Base-by-base conservation (phyloP, 306 rosid species). In the Abrus pulchellus region DNA sequence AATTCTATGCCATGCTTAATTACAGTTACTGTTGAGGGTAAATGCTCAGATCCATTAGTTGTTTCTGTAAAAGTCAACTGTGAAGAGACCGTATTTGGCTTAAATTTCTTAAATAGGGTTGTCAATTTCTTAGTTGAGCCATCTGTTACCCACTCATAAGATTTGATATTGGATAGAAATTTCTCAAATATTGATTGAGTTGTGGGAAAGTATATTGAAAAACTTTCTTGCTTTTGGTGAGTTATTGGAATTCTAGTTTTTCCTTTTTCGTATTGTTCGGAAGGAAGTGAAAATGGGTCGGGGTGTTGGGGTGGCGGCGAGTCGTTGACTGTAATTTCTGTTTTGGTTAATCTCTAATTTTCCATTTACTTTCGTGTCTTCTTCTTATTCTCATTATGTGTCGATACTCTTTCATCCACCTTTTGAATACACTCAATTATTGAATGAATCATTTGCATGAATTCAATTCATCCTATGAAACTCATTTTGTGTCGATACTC, bases 1-100 rank as follows among this genome's bases (percentile, higher is more conserved):
- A 89, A 88, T 81, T 89, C 97, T 36, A 76, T 67, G 41, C 97
- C 94, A 2, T 93, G 98, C 89, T 89, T 92, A 77, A 86, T 96
- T 74, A 88, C 97, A 50, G 63, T 88, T 54, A 93, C 89, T 3
- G 88, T 92, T 32, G 87, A 92, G 82, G 99, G 99, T 79, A 96
- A 90, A 87, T 96, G 98, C 83, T 83, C 82, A 3, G 97, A 92
- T n/a, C 92, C 97, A 43, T 88, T 96, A 82, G 70, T 60, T 67
- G 72, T 89, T 75, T 85, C 90, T 27, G 82, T 92, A 62, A 96
- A 92, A 79, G 92, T 93, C 83, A 96, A 96, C 85, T 93, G 98
- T 64, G 98, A 92, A 82, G 98, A 96, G 81, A 96, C 98, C 29
- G 99, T 96, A 28, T 96, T 96, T 61, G 97, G 97, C 68, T 86